Evolutionary conservation across 495 filamentous ascomycete species (phyloP).

Genomic region (Coniosporium apollinis): DNA sequence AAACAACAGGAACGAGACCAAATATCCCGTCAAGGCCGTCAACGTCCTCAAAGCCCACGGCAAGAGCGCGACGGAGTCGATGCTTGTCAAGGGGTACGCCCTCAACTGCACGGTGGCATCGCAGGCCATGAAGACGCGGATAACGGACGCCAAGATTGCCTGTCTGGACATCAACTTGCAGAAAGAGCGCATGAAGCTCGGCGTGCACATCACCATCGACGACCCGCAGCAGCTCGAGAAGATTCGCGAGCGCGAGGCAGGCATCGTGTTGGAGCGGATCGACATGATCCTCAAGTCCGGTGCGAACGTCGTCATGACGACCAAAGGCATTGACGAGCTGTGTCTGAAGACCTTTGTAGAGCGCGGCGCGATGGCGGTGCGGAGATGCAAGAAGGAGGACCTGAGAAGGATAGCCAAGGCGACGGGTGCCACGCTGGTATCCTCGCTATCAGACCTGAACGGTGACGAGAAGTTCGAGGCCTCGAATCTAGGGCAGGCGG

Average conservation of each 20-base stretch:
- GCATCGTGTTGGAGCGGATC: conserved; percentile 85
- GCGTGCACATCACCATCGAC: conserved; percentile 94
- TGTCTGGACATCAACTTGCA: conserved; percentile 96
- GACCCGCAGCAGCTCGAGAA: conserved; percentile 95
- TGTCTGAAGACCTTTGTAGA: conserved; percentile 90
- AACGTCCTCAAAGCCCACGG: conserved; percentile 98
- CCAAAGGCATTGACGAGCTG: conserved; percentile 96
- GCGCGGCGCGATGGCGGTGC: conserved; percentile 87
- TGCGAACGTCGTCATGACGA: conserved; percentile 90
- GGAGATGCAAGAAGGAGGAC: conserved; percentile 98
- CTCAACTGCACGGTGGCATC: conserved; percentile 98
- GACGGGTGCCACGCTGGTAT: conserved; percentile 82
- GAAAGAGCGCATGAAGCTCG: conserved; percentile 97
- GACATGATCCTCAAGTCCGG: conserved; percentile 97
- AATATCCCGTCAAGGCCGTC: conserved; percentile 98
- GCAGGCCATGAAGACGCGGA: conserved; percentile 89
- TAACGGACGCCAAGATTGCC: conserved; percentile 91
- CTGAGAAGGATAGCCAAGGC: conserved; percentile 90
- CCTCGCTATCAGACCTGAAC: conserved; percentile 86
- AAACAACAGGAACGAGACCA: conserved; percentile 76
- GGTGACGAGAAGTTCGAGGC: conserved; percentile 94
- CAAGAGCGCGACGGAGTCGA: conserved; percentile 74
- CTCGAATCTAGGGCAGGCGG: conserved; percentile 73
- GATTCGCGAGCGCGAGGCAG: conserved; percentile 78
- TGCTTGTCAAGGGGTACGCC: conserved; percentile 90